Percentiles rank a stretch among this genome's conserved stretches.
Conservation (phyloP, 116 monocot genomes). For the Posidonia oceanica region DNA sequence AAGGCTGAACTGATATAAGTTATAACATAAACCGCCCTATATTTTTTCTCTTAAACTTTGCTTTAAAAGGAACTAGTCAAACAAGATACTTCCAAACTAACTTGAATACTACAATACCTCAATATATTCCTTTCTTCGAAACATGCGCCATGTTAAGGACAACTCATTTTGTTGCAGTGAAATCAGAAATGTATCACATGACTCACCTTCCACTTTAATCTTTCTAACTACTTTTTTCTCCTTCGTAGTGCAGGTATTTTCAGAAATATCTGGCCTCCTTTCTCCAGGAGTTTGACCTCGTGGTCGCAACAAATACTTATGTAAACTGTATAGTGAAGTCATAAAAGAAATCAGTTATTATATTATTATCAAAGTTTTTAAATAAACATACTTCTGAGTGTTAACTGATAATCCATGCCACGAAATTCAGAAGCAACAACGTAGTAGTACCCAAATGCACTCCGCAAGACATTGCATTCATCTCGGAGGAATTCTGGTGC, state of each 20-base stretch:
- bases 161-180: too few species aligned
- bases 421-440: background rate
- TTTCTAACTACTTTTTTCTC: conserved; percentile 51
- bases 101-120: too few species aligned
- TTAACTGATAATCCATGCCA: too few species aligned
- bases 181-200: background rate
- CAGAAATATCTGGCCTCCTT: conserved; percentile 19
- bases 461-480: conserved; percentile 66
- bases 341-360: background rate
- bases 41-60: too few species aligned
- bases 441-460: conserved; percentile 77
- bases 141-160: too few species aligned
- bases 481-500: conserved; percentile 85
- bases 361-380: background rate
- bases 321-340: conserved; percentile 36
- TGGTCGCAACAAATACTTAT: conserved; percentile 76
- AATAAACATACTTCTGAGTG: too few species aligned
- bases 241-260: conserved; percentile 29
- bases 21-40: too few species aligned
- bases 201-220: conserved; percentile 80
- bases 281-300: conserved; percentile 20
- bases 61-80: too few species aligned
- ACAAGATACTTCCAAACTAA: too few species aligned
- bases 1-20: too few species aligned
- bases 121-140: too few species aligned